Evolutionary conservation across 306 rosid species (phyloP).

Genomic region (Dalbergia oliveri): DNA sequence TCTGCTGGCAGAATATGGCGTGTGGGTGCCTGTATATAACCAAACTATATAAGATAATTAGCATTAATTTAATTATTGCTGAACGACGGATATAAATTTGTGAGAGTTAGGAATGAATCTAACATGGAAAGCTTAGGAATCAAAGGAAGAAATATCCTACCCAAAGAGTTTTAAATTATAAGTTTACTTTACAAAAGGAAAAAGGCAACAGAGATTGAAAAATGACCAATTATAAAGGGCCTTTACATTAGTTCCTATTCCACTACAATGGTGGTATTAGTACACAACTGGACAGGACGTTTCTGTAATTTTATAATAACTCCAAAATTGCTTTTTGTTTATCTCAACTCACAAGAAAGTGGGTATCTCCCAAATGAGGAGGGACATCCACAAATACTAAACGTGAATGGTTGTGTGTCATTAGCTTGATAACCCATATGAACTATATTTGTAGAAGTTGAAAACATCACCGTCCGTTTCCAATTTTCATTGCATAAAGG

Average conservation of each 20-base stretch:
- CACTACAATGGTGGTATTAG: not conserved
- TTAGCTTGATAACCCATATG: constrained; percentile 4
- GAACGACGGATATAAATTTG: not conserved
- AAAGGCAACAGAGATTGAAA: no score
- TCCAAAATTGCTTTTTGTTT: constrained; percentile 15
- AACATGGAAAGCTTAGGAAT: not conserved
- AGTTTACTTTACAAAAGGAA: no score
- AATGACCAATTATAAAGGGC: not conserved
- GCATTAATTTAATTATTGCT: not conserved
- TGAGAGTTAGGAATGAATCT: not conserved
- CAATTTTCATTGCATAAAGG: constrained; percentile 11
- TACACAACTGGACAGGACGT: not conserved
- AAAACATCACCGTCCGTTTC: constrained; percentile 2
- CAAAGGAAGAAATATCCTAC: not conserved
- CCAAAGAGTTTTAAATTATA: no score
- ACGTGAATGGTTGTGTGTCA: constrained; percentile 12
- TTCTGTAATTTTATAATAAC: not conserved
- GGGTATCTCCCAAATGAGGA: not conserved
- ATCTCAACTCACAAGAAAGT: constrained; percentile 14
- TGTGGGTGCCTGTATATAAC: not conserved
- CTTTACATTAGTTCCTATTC: not conserved
- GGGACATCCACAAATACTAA: not conserved
- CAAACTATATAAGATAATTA: not conserved
- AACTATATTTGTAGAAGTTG: not conserved
- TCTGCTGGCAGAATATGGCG: not conserved